Percentiles rank a stretch among this genome's conserved stretches.
phyloP scores from a whole-genome alignment of 2,329 filamentous ascomycete genomes.

The Sporothrix protearum region DNA sequence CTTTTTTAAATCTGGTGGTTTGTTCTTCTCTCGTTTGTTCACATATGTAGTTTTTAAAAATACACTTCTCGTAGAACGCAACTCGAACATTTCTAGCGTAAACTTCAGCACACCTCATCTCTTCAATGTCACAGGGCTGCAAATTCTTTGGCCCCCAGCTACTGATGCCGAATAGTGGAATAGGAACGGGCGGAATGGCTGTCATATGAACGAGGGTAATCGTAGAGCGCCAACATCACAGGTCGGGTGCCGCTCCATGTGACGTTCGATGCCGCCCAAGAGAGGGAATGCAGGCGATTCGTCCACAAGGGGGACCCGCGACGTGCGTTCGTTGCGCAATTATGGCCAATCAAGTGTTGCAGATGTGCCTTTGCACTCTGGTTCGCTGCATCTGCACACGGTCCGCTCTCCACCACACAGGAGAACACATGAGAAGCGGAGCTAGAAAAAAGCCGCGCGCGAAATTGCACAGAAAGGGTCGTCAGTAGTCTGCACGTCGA shows the following conservation, averaged over 20 bases:
- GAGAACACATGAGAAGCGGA: neutral
- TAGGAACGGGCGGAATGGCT: neutral
- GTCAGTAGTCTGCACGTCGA: too few relatives aligned
- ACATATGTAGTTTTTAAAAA: neutral
- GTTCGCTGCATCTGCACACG: constrained; percentile 9
- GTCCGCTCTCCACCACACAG: neutral
- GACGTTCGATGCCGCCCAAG: constrained; percentile 10
- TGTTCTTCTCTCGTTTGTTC: neutral
- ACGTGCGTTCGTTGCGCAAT: neutral
- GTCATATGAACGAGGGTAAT: neutral
- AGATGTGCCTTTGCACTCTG: constrained; percentile 3
- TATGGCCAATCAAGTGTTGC: constrained; percentile 14
- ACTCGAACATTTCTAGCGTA: too few relatives aligned
- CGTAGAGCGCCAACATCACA: neutral
- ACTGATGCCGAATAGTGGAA: neutral
- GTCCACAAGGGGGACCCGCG: neutral
- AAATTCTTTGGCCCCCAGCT: neutral
- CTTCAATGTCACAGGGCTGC: neutral
- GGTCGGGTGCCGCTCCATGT: neutral
- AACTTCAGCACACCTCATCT: neutral
- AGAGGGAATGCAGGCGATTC: neutral
- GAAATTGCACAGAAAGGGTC: constrained; percentile 4
- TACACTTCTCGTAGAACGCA: too few relatives aligned
- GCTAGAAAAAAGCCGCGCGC: constrained; percentile 20
- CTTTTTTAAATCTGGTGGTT: neutral